Evolutionary conservation across 768 basidiomycete species (phyloP), one percentile per base, ranked within the genome.

Genomic region (Pleurotus pulmonarius): DNA sequence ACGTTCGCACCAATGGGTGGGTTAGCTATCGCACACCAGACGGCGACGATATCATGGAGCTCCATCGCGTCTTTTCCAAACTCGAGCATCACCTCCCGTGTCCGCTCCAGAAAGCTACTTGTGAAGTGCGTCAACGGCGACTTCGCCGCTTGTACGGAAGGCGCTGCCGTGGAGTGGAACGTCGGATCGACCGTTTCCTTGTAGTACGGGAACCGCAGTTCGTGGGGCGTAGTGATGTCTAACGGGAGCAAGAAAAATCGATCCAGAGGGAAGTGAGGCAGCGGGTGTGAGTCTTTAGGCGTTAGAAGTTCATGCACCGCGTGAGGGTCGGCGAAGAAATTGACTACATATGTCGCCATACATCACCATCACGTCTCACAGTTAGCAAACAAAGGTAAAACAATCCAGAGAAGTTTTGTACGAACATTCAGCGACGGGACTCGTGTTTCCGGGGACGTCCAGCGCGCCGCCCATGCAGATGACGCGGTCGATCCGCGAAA

Each of bases 381-480:
- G 29, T 16, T 6, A 44, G 41, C 20, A 44, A 29, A 13, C 54
- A 16, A 43, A 34, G 45, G 7, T 5, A 46, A 22, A 56, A 54
- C 22, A 22, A 47, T 4, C 18, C 13, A 47, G 9, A 25, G 20
- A 38, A 56, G 43, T 16, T 22, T 56, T 38, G 16, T 22, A 11
- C 47, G 24, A 39, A 91, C 94, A 96, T 69, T 97, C 94, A 57
- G 93, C 88, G 3, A 82, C 77, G 6, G 92, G 83, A 22, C 78
- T 83, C 0, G 86, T 88, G 62, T 96, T 98, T 2, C 94, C 94
- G 0, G 94, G 92, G 29, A 92, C 90, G 60, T 95, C 92, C 20
- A 98, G 68, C 2, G 93, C 89, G 12, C 93, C 94, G n/a, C 94
- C 94, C 93, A 98, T 96, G 67, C 85, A 87, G 18, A 94, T 72